Evolutionary conservation across 2,329 filamentous ascomycete species (phyloP).

Genomic region (Penicillium carneum): DNA sequence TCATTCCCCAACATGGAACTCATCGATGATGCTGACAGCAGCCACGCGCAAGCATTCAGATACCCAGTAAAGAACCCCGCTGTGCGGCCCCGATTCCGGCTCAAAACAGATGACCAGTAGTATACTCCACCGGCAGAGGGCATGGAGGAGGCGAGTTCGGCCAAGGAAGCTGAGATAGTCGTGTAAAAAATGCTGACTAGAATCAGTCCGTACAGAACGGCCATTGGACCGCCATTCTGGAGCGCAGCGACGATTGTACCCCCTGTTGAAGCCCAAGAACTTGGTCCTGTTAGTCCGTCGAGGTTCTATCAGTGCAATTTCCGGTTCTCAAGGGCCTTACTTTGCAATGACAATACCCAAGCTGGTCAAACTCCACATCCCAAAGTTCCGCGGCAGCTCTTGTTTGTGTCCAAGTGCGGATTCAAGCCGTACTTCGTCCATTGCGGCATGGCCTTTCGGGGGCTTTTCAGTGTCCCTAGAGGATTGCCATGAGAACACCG

Average conservation of each 20-base stretch:
- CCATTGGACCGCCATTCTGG: constrained; percentile 66
- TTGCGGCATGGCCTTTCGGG: constrained; percentile 18
- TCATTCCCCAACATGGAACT: constrained; percentile 45
- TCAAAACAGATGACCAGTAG: constrained; percentile 65
- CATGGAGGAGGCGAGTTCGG: constrained; percentile 64
- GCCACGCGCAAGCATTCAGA: constrained; percentile 44
- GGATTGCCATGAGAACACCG: constrained; percentile 5
- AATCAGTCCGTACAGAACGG: constrained; percentile 66
- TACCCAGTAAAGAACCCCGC: constrained; percentile 53
- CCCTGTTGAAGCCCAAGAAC: constrained; percentile 67
- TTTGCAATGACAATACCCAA: constrained; percentile 62
- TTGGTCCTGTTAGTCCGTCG: constrained; percentile 37
- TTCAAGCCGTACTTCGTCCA: constrained; percentile 39
- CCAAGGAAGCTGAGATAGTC: constrained; percentile 61
- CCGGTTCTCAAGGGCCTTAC: constrained; percentile 23
- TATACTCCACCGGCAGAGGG: constrained; percentile 64
- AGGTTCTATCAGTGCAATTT: background rate
- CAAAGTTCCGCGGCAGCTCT: constrained; percentile 66
- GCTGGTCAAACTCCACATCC: constrained; percentile 63
- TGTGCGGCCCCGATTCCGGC: constrained; percentile 55
- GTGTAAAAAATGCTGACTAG: constrained; percentile 59
- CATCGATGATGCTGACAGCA: constrained; percentile 43
- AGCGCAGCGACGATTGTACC: constrained; percentile 63
- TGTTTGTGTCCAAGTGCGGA: constrained; percentile 61
- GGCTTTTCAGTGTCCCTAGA: constrained; percentile 14